Evolutionary conservation across 2,329 filamentous ascomycete genomes (phyloP).

Genomic region (Pseudonectria foliicola): DNA sequence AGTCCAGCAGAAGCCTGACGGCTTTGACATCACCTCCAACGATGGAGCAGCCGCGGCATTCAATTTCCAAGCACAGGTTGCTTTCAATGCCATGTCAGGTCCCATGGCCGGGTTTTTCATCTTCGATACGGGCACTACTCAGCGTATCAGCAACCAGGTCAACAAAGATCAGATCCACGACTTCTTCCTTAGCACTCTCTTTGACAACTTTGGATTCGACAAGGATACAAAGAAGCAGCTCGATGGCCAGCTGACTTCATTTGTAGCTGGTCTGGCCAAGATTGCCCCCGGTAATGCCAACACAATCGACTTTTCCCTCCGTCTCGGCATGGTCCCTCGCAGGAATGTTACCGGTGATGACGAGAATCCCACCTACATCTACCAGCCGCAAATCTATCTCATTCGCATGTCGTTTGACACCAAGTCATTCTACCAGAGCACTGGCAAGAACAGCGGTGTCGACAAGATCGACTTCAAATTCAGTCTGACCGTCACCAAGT

Average conservation of each 20-base stretch:
- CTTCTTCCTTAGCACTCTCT: not conserved
- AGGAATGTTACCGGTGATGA: too few species aligned
- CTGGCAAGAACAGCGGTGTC: not conserved
- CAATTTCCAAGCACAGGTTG: not conserved
- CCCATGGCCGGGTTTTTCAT: not conserved
- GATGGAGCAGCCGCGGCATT: not conserved
- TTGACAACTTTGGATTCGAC: not conserved
- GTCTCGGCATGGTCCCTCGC: not conserved
- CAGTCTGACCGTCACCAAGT: not conserved
- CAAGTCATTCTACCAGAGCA: not conserved
- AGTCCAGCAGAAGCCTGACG: not conserved
- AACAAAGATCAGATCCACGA: not conserved
- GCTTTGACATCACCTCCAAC: not conserved
- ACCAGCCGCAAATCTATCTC: not conserved
- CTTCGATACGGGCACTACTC: not conserved
- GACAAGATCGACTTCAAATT: not conserved
- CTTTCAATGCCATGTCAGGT: not conserved
- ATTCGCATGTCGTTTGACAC: not conserved
- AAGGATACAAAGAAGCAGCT: not conserved
- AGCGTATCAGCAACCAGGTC: not conserved
- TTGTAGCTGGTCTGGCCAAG: not conserved
- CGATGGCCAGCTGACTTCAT: not conserved
- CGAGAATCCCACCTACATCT: too few species aligned
- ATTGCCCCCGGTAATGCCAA: not conserved
- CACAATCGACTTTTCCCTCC: not conserved